Base-by-base conservation (phyloP, 2,329 filamentous ascomycete species). In the Alternaria tenuissima region DNA sequence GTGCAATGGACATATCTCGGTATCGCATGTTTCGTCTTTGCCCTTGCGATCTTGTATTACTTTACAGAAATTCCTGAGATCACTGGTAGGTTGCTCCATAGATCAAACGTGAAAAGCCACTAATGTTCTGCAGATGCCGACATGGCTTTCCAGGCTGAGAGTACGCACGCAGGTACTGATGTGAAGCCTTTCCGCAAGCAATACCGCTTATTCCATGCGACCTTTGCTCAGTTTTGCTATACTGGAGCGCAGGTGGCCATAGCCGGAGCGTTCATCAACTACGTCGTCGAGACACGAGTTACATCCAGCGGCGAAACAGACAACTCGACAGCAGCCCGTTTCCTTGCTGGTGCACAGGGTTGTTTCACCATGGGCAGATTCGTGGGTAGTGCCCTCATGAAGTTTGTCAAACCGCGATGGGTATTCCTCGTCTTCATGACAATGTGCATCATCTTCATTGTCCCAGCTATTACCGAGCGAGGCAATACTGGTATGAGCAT, bases 211-310 rank as follows among this genome's bases (percentile, higher is more conserved):
- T 93, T 93, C 82, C 90, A 92, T 69, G 91, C 90, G 12, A 86
- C 90, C 0, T 86, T 89, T 67, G 89, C 90, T 0, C 91, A 94
- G 67, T 94, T 94, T 78, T 91, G 88, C 75, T 95, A 94, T 75
- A 90, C 91, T 0, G 91, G 91, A 48, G 87, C 90, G 0, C 93
- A 96, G 70, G 75, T 86, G 5, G 84, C 81, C 2, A 81, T 86
- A 28, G 83, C 83, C 4, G 78, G 79, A 36, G 75, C 79, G 49
- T 79, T 79, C 66, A 79, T 78, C 63, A 78, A 78, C 78, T 85
- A 78, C 68, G 80, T 84, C 18, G 76, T 80, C 47, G 91, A 91
- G 44, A 76, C 73, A 1, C 63, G 76, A 5, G 18, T 69, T 18
- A 57, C 55, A 28, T 44, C 49, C 8, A 63, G 56, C 5, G 46